Conservation (phyloP, 192 early-diverging fungal genomes). For the Coemansia sp. region DNA sequence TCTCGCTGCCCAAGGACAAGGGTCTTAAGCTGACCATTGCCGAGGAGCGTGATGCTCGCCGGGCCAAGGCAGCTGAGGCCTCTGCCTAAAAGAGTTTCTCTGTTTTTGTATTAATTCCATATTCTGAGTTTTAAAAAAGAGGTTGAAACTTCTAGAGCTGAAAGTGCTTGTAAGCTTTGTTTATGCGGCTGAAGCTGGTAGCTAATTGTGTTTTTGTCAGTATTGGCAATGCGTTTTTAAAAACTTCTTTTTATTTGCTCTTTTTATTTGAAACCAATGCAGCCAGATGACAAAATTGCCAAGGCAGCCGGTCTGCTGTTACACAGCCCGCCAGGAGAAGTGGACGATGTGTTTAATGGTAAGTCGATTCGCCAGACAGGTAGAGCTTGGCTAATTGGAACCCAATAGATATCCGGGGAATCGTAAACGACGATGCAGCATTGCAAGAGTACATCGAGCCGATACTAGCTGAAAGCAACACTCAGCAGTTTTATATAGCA, state of each 20-base stretch:
- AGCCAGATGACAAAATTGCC: constrained; percentile 65
- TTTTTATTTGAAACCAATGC: constrained; percentile 20
- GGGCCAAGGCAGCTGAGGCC: constrained; percentile 60
- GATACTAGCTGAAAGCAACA: constrained; percentile 80
- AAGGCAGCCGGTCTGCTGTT: constrained; percentile 76
- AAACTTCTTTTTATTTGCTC: constrained; percentile 1
- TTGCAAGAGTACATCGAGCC: constrained; percentile 64
- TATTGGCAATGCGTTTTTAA: no score
- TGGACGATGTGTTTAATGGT: constrained; percentile 97
- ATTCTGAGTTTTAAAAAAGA: constrained; percentile 1
- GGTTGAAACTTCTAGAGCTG: background rate
- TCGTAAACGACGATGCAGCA: constrained; percentile 76
- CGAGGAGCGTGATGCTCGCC: constrained; percentile 96
- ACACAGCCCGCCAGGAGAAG: constrained; percentile 93
- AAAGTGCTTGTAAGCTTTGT: no score
- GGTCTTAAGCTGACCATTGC: constrained; percentile 98
- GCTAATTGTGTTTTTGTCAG: no score
- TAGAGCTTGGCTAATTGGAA: background rate
- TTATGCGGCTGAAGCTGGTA: no score
- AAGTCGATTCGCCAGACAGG: constrained; percentile 10
- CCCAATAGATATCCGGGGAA: constrained; percentile 78
- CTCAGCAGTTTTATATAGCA: constrained; percentile 74
- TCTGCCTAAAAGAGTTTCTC: constrained; percentile 37
- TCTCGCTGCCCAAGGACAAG: constrained; percentile 99
- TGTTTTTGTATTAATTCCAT: constrained; percentile 1